Base-by-base conservation (phyloP, 1,284 basidiomycete species). In the Prillingera fragicola region DNA sequence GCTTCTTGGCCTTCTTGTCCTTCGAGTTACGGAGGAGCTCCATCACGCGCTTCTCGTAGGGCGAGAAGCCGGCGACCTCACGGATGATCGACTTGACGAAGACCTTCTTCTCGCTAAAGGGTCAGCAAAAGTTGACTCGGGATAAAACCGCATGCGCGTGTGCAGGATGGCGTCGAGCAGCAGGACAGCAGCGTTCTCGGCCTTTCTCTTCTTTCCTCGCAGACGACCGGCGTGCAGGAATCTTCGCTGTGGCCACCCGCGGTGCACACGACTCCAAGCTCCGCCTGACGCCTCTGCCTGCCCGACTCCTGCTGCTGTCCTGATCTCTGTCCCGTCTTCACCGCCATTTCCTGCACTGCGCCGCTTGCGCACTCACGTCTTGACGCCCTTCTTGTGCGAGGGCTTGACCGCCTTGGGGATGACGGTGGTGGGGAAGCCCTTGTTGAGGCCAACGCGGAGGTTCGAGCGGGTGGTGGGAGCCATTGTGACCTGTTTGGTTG, bases 21-120 rank as follows among this genome's bases (percentile, higher is more conserved):
- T 97, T 97, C 59, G 90, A 95, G 84, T 97, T 98, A 74, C 94
- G 84, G 78, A 98, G 77, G 80, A 99, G 74, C 77, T 99, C 95
- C 87, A 99, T 84, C 49, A 98, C 91, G 60, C 95, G 84, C 70
- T 92, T 82, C 81, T 99, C 95, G 74, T 99, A 99, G 36, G 95
- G 87, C 36, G 92, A 89, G 78, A 97, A 98, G 55, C 95, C 95
- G 69, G 84, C 89, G 68, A 95, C 90, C 79, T 96, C 91, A 62
- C 91, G 83, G 65, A 96, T 78, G 54, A 96, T 79, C 55, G 82
- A 85, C 70, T 87, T 85, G 68, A 95, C 89, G 67, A 96, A 91
- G 67, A 84, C 84, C 69, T 83, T 89, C 77, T 87, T 87, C 61
- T 72, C 67, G 51, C 70, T 72, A 46, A 27, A 27, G 41, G 23